phyloP scores from a whole-genome alignment of 169 alveolate species.

The Plasmodium coatneyi region DNA sequence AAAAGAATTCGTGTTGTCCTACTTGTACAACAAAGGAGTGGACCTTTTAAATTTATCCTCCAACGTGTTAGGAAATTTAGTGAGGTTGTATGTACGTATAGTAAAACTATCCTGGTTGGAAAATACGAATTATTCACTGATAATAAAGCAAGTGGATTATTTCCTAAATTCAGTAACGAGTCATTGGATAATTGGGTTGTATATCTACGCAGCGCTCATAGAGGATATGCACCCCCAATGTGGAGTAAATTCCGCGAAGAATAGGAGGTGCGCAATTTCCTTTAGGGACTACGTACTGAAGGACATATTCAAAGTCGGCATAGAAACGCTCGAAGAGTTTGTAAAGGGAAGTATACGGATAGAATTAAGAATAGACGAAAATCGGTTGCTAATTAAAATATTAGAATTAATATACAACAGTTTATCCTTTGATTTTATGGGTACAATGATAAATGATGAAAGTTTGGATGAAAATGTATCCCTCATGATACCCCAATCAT shows the following conservation, averaged over 20 bases:
- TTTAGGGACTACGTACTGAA: slow-evolving; percentile 93
- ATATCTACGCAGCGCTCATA: slow-evolving; percentile 91
- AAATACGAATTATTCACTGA: slow-evolving; percentile 85
- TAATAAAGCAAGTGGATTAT: slow-evolving; percentile 84
- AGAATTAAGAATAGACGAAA: slow-evolving; percentile 67
- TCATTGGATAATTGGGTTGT: slow-evolving; percentile 95
- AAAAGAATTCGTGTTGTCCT: slow-evolving; percentile 89
- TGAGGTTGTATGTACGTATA: slow-evolving; percentile 90
- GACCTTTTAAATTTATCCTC: slow-evolving; percentile 92
- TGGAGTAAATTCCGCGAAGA: slow-evolving; percentile 89
- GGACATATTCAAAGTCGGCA: slow-evolving; percentile 88
- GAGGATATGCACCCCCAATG: slow-evolving; percentile 90
- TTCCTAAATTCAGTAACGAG: slow-evolving; percentile 90
- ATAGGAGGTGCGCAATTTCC: slow-evolving; percentile 93
- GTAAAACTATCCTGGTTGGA: slow-evolving; percentile 93
- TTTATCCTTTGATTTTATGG: slow-evolving; percentile 94
- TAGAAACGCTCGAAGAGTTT: slow-evolving; percentile 76
- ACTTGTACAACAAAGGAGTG: slow-evolving; percentile 92
- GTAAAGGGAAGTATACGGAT: slow-evolving; percentile 72
- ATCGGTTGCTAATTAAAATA: slow-evolving; percentile 86
- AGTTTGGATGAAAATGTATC: slow-evolving; percentile 95
- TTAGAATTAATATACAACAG: slow-evolving; percentile 92
- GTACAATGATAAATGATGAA: slow-evolving; percentile 93
- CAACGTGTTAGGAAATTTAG: slow-evolving; percentile 90
- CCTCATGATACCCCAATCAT: slow-evolving; percentile 94